These are phyloP conservation scores for Priceomyces castillae DNA, from an alignment of 805 yeast species.

Conservation along the genomic window DNA sequence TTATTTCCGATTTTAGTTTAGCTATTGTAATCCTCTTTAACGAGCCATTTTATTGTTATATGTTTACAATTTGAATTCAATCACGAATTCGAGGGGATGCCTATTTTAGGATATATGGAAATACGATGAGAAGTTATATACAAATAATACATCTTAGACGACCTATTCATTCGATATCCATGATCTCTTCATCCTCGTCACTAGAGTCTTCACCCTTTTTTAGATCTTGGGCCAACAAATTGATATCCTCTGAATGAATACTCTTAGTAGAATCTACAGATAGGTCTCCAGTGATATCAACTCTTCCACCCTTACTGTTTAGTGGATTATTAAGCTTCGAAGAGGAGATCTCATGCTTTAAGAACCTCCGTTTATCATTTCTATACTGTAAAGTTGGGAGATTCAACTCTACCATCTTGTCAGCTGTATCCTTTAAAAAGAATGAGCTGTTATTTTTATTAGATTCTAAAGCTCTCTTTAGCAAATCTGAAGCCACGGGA, in stretches of 20 bases:
- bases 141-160: background rate
- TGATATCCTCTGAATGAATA: conserved; percentile 20
- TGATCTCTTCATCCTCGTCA: conserved; percentile 51
- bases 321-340: conserved; percentile 11
- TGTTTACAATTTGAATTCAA: conserved; percentile 4
- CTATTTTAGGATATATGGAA: background rate
- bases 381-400: conserved; percentile 25
- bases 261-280: background rate
- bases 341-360: conserved; percentile 4
- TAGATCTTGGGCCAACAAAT: conserved; percentile 37
- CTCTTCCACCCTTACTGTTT: conserved; percentile 4
- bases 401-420: conserved; percentile 20
- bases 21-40: background rate
- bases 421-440: conserved; percentile 25
- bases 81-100: conserved; percentile 3
- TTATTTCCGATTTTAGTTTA: background rate
- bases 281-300: conserved; percentile 6
- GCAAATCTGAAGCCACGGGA: conserved; percentile 77
- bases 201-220: conserved; percentile 47
- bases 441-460: conserved; percentile 33
- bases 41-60: background rate
- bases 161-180: conserved; percentile 56
- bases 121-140: conserved; percentile 1
- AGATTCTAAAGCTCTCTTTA: conserved; percentile 72
- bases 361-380: conserved; percentile 4